A percentile compares a stretch with the other conserved stretches of the same genome.
Conservation (phyloP, 495 filamentous ascomycete species). For the Jackrogersella minutella region DNA sequence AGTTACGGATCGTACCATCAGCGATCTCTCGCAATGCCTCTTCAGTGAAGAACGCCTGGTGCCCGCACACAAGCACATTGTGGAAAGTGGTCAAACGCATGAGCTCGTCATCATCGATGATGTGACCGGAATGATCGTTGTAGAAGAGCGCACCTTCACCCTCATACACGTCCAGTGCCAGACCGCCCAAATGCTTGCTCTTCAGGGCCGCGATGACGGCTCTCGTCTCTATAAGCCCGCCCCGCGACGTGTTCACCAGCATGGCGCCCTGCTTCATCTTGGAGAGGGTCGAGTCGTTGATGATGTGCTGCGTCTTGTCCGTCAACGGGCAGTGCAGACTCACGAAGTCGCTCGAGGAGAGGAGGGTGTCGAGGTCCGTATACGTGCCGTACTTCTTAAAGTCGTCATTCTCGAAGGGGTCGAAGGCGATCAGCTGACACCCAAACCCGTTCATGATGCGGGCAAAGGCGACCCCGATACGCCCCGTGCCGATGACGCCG, state of each 20-base stretch:
- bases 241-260: slow-evolving; percentile 73
- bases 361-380: slow-evolving; percentile 61
- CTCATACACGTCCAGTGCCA: slow-evolving; percentile 68
- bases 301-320: slow-evolving; percentile 66
- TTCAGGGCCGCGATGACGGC: slow-evolving; percentile 70
- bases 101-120: slow-evolving; percentile 73
- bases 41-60: slow-evolving; percentile 75
- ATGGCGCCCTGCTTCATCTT: slow-evolving; percentile 67
- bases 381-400: slow-evolving; percentile 62
- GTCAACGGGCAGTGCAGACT: slow-evolving; percentile 72
- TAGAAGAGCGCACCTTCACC: slow-evolving; percentile 66
- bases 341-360: slow-evolving; percentile 66
- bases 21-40: slow-evolving; percentile 73
- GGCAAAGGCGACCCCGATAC: slow-evolving; percentile 60
- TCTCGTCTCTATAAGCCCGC: slow-evolving; percentile 66
- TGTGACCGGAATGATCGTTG: slow-evolving; percentile 69
- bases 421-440: slow-evolving; percentile 66
- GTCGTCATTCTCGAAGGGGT: slow-evolving; percentile 59
- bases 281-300: slow-evolving; percentile 61
- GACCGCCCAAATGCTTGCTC: slow-evolving; percentile 58
- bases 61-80: slow-evolving; percentile 72
- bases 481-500: slow-evolving; percentile 63
- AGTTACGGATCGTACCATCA: slow-evolving; percentile 65
- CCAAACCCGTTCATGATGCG: slow-evolving; percentile 69
- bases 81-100: slow-evolving; percentile 75